These are phyloP conservation scores for Amaranthus palmeri DNA, from an alignment of 148 eudicot genomes.

Conservation along the genomic window DNA sequence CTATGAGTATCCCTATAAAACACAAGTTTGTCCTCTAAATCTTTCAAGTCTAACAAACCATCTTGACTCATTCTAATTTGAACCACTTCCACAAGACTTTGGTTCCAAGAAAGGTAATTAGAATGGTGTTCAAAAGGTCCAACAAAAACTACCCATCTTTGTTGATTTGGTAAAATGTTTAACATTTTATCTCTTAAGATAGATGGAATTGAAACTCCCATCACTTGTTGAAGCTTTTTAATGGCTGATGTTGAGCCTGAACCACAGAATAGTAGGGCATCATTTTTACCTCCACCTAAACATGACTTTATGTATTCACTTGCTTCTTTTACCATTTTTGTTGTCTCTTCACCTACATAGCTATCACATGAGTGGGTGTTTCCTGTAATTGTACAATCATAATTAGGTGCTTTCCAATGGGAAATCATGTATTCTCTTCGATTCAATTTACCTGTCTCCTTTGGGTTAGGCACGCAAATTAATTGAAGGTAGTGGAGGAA, in stretches of 20 bases:
- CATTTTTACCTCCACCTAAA: slow-evolving; percentile 32
- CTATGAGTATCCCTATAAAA: slow-evolving; percentile 6
- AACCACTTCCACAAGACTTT: slow-evolving; percentile 25
- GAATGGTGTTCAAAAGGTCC: slow-evolving; percentile 33
- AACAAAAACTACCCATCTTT: slow-evolving; percentile 31
- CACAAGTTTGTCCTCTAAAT: slow-evolving; percentile 8
- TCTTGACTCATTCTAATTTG: slow-evolving; percentile 19
- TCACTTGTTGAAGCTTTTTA: slow-evolving; percentile 28
- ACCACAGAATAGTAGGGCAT: slow-evolving; percentile 38
- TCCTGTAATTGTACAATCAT: slow-evolving; percentile 14
- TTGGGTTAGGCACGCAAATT: too few species aligned
- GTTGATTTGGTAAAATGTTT: neutral
- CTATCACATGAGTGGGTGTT: slow-evolving; percentile 45
- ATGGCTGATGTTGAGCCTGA: slow-evolving; percentile 43
- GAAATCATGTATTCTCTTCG: too few species aligned
- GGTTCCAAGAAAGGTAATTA: slow-evolving; percentile 26
- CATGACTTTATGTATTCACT: slow-evolving; percentile 31
- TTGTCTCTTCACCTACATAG: slow-evolving; percentile 35
- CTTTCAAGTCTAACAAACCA: slow-evolving; percentile 16
- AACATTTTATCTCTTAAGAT: slow-evolving; percentile 13
- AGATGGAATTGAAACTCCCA: slow-evolving; percentile 23
- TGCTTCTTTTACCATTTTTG: slow-evolving; percentile 33
- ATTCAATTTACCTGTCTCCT: too few species aligned
- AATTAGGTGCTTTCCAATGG: too few species aligned
- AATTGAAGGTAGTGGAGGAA: too few species aligned